Evolutionary conservation across 2,329 filamentous ascomycete species (phyloP).

Genomic region (Xylaria sp.): DNA sequence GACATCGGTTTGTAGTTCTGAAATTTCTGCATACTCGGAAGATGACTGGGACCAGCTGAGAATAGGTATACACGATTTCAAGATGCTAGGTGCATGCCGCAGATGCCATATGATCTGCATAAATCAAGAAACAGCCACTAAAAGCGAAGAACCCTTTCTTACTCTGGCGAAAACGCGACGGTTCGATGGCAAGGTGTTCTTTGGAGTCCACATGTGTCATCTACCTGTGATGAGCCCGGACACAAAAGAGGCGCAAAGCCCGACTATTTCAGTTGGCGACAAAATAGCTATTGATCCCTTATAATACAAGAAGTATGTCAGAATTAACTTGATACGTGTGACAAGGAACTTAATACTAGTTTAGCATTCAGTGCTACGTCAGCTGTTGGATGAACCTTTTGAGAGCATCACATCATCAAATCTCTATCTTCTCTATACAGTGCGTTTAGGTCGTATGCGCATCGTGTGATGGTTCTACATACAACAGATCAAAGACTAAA

Average conservation of each 20-base stretch:
- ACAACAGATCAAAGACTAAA: neutral
- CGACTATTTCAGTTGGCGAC: conserved; percentile 65
- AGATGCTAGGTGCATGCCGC: conserved; percentile 84
- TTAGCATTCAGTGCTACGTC: neutral
- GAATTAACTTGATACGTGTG: neutral
- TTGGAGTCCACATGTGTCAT: conserved; percentile 82
- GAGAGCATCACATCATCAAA: neutral
- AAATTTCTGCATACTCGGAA: conserved; percentile 75
- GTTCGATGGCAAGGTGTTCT: conserved; percentile 85
- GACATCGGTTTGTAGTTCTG: conserved; percentile 27
- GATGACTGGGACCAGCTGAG: conserved; percentile 78
- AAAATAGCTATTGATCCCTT: conserved; percentile 43
- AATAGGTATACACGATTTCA: conserved; percentile 73
- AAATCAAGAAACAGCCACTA: conserved; percentile 82
- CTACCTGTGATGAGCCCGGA: conserved; percentile 39
- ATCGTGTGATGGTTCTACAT: neutral
- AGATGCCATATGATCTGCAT: conserved; percentile 97
- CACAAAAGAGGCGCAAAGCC: conserved; percentile 51
- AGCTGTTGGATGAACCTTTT: neutral
- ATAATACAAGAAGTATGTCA: conserved; percentile 15
- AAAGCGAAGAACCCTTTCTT: conserved; percentile 85
- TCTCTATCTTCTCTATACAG: neutral
- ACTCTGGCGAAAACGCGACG: conserved; percentile 89
- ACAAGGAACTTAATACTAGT: neutral
- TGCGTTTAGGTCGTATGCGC: neutral